Evolutionary conservation across 306 rosid genomes (phyloP), one percentile per base, ranked within the genome.

Genomic region (Quercus mongolica): DNA sequence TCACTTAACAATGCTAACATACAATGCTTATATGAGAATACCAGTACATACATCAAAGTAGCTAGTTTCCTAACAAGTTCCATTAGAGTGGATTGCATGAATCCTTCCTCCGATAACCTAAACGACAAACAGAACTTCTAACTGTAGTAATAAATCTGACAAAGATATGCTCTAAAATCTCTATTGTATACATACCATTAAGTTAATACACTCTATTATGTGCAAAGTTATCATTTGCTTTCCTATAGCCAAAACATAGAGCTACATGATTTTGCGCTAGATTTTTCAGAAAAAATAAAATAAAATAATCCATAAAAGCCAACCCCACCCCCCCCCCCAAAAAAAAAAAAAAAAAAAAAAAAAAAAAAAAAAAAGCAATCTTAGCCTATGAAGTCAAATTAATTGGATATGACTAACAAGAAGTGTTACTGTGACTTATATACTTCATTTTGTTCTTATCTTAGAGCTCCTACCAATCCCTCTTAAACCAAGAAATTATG

Each of bases 31-130:
- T 21, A 21, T 21, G 21, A 21, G 0, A 21, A 21, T 21, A 21
- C 21, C 21, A 21, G 21, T 0, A 21, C 21, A 21, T 21, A 21
- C 21, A 21, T 21, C 0, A 21, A 21, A 21, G 21, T 21, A 21
- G 21, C 21, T 21, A 21, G 21, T 21, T 21, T 21, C 21, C 21
- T 21, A 21, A 21, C 21, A 21, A 21, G 96, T 90, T 82, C 99
- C 99, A 83, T 95, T 6, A 9, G 93, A 91, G 97, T 2, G 52
- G 79, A 93, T 87, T 25, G 97, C 98, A 82, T 92, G 99, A 77
- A 95, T 92, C 79, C 93, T 92, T 85, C 99, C 93, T 85, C 97
- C 97, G 96, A 95, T 92, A 71, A 76, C 98, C 99, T 92, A 76
- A 76, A 82, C 80, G 67, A 73, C 70, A 72, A 72, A 67, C 59